Evolutionary conservation across 1,139 yeast genomes (phyloP), one percentile per base, ranked within the genome.

Genomic region (Candida labiduridarum): DNA sequence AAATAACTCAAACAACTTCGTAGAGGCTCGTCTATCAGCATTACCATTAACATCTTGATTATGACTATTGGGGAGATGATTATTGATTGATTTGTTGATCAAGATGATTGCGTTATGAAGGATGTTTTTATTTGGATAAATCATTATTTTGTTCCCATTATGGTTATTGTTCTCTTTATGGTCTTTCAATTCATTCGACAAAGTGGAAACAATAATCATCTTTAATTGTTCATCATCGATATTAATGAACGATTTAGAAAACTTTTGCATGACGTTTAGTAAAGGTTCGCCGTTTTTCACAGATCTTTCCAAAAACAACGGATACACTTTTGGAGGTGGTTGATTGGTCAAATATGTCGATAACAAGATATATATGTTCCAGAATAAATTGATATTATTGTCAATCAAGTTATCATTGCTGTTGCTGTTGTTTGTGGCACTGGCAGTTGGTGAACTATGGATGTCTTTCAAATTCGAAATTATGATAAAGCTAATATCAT

Each of bases 41-140:
- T 27, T 14, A 22, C 11, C 22, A 7, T 38, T 19, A 8, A 3
- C 11, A 22, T 34, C 29, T 25, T 34, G 36, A 6, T 5, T n/a
- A 27, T 4, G 41, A 15, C n/a, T 48, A 25, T 52, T 48, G 29
- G 29, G 29, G 10, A 25, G 38, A 46, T 63, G 56, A 44, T 61
- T 55, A 45, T 71, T 72, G 41, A 77, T 67, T 15, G 76, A 70
- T 57, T 74, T 74, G 55, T 78, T 78, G 29, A 78, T 69, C 42
- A 78, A 62, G 30, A 79, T 78, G 35, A 79, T 71, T 1, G 82
- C 71, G 56, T 78, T 78, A 55, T 79, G 83, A 35, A 79, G 63
- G 34, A 69, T 66, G 53, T 74, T 75, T 48, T 70, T 72, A 58
- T 69, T 70, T 36, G 71, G 71, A 56, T 66, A 74, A 11, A 73